A percentile compares a stretch with the other conserved stretches of the same genome.
These are phyloP conservation scores for Colletotrichum eleusines DNA, from an alignment of 2,329 filamentous ascomycete genomes.

Conservation along the genomic window DNA sequence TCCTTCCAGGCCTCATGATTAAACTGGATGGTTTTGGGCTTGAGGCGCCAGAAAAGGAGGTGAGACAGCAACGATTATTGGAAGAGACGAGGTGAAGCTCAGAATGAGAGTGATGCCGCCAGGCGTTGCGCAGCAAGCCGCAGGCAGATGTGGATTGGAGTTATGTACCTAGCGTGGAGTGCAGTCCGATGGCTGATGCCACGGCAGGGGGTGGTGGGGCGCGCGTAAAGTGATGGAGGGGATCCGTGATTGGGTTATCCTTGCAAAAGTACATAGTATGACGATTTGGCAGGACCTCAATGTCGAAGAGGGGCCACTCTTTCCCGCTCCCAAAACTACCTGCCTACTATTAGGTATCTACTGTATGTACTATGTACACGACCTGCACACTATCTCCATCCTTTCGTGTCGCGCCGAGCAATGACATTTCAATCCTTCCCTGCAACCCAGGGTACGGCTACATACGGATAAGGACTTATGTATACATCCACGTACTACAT, in stretches of 20 bases:
- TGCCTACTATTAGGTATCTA: no score
- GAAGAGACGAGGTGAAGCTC: constrained; percentile 29
- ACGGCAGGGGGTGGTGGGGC: constrained; percentile 12
- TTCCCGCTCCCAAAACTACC: constrained; percentile 33
- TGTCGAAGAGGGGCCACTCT: constrained; percentile 31
- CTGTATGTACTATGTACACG: no score
- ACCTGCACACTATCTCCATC: no score
- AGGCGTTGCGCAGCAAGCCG: constrained; percentile 30
- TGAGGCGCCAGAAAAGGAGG: not conserved
- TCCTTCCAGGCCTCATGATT: not conserved
- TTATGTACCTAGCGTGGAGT: no score
- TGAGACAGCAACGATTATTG: not conserved
- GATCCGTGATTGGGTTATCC: constrained; percentile 40
- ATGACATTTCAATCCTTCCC: not conserved
- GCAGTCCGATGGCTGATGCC: constrained; percentile 33
- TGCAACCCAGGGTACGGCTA: not conserved
- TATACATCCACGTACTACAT: no score
- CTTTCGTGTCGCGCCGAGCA: not conserved
- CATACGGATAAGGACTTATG: no score
- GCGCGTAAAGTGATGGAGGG: constrained; percentile 2
- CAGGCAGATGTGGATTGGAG: not conserved
- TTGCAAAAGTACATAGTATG: constrained; percentile 37
- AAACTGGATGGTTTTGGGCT: constrained; percentile 4
- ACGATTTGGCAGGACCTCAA: constrained; percentile 29
- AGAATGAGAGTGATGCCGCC: constrained; percentile 13